Evolutionary conservation across 768 basidiomycete species (phyloP).

Genomic region (Pleurotus djamor): DNA sequence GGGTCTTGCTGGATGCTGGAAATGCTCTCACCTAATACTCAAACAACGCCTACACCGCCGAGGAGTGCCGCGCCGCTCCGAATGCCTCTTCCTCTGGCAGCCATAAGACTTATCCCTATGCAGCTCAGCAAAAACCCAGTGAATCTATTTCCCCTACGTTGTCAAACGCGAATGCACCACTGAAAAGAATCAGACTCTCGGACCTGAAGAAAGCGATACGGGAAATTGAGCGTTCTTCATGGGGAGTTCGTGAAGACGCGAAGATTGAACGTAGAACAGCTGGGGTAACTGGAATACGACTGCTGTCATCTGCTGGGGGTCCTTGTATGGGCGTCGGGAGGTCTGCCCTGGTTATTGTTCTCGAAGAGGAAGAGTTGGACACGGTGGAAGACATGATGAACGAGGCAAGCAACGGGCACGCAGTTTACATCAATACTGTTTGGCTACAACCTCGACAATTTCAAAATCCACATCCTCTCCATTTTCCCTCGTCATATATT

Average conservation of each 20-base stretch:
- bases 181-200: slow-evolving; percentile 5
- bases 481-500: not conserved
- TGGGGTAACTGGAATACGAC: slow-evolving; percentile 81
- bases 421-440: not conserved
- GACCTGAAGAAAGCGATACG: slow-evolving; percentile 87
- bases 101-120: slow-evolving; percentile 73
- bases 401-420: not conserved
- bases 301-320: slow-evolving; percentile 43
- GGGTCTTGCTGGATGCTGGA: slow-evolving; percentile 20
- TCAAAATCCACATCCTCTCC: not conserved
- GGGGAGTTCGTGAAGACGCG: slow-evolving; percentile 76
- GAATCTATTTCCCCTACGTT: slow-evolving; percentile 45
- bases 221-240: slow-evolving; percentile 83
- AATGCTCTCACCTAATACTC: slow-evolving; percentile 10
- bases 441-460: not conserved
- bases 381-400: slow-evolving; percentile 43
- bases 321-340: slow-evolving; percentile 29
- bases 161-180: not conserved
- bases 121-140: slow-evolving; percentile 83
- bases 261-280: slow-evolving; percentile 82
- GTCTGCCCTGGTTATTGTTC: slow-evolving; percentile 34
- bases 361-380: slow-evolving; percentile 50
- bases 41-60: slow-evolving; percentile 47
- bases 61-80: slow-evolving; percentile 65
- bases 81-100: slow-evolving; percentile 68